Base-by-base conservation (phyloP, 345 rosid genomes). In the Dipteronia sinensis region DNA sequence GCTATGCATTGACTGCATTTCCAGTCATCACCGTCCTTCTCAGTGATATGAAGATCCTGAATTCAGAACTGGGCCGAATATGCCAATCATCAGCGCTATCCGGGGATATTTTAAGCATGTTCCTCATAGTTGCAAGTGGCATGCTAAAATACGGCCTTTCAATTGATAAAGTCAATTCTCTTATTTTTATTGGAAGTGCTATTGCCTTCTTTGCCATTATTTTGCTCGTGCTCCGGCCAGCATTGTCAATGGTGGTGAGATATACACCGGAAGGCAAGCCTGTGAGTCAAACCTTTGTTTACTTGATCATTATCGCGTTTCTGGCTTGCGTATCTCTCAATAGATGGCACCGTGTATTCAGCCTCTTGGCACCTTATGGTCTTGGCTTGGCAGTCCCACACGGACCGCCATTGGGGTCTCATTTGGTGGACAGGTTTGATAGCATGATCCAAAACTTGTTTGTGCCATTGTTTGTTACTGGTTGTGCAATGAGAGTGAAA, bases 11-110 rank as follows among this genome's bases (percentile, higher is more conserved):
- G 10, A 85, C 88, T 0, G 65, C 89, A 1, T 83, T 82, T 51
- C 82, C 90, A 0, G 89, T 86, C 44, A 80, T 88, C 13, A 82
- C 85, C 10, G 67, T 77, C 71, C 86, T 91, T 4, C 83, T 90
- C 3, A 78, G 11, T n/a, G 70, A 65, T 11, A 27, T 63, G 46
- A 65, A 31, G 63, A 47, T 83, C 58, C 55, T 68, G n/a, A 79
- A 83, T 42, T 71, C 83, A 0, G 85, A 83, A 75, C 73, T 83
- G 7, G 83, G 81, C 4, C 78, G 83, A 12, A 62, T 77, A 0
- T 75, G 61, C 0, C 72, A 63, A n/a, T 63, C 76, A 12, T 44
- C 79, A 9, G 78, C 81, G 10, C 62, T 79, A 5, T 68, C 69
- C 10, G 34, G 73, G 27, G 72, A 83, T 27, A 0, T 69, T 25